These are phyloP conservation scores for Hsuehochloa calcarea DNA, from an alignment of 176 grass and related monocot genomes.

Conservation along the genomic window DNA sequence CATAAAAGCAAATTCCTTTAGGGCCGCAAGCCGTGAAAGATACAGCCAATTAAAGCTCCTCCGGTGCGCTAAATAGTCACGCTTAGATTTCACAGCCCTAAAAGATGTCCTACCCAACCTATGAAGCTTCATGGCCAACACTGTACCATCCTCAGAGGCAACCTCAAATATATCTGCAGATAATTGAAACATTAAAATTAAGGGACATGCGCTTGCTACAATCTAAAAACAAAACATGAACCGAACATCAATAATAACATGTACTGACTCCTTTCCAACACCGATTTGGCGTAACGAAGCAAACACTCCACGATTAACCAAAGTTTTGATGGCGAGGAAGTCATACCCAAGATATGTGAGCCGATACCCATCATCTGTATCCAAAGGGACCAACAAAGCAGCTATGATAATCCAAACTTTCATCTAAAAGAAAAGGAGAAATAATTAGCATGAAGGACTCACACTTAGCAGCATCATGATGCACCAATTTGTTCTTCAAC, in stretches of 20 bases:
- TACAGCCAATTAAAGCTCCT: slow-evolving; percentile 92
- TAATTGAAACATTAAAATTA: background rate
- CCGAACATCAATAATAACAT: background rate
- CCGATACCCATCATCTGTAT: slow-evolving; percentile 82
- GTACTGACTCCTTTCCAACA: slow-evolving; percentile 91
- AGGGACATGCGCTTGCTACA: background rate
- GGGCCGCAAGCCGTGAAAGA: slow-evolving; percentile 71
- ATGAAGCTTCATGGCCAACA: slow-evolving; percentile 93
- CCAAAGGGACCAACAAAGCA: slow-evolving; percentile 1
- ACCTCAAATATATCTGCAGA: slow-evolving; percentile 91
- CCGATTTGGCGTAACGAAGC: slow-evolving; percentile 79
- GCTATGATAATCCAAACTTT: slow-evolving; percentile 19
- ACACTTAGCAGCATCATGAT: slow-evolving; percentile 89
- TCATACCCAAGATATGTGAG: slow-evolving; percentile 98
- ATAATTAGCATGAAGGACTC: slow-evolving; percentile 8
- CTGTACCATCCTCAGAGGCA: slow-evolving; percentile 71
- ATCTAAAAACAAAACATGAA: background rate
- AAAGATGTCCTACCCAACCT: slow-evolving; percentile 93
- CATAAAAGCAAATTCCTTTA: slow-evolving; percentile 97
- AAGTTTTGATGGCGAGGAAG: slow-evolving; percentile 91
- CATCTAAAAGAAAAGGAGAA: background rate
- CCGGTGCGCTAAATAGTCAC: slow-evolving; percentile 79
- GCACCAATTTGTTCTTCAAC: slow-evolving; percentile 87
- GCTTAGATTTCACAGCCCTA: slow-evolving; percentile 94
- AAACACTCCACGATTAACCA: slow-evolving; percentile 89